phyloP scores from a whole-genome alignment of 805 yeast genomes.

The Saccharomycopsis capsularis region DNA sequence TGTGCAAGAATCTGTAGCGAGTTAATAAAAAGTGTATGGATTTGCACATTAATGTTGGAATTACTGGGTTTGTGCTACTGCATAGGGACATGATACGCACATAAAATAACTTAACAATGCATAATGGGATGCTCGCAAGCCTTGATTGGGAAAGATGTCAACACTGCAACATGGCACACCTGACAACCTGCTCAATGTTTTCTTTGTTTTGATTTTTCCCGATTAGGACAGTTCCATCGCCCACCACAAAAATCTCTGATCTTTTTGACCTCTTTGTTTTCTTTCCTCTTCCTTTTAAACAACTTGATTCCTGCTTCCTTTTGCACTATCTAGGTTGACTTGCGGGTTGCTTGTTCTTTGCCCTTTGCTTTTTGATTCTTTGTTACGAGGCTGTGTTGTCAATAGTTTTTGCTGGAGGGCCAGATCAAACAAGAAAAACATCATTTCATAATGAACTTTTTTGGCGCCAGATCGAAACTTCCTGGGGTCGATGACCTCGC shows the following conservation, averaged over 20 bases:
- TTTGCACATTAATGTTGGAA: no score
- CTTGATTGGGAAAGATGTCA: background rate
- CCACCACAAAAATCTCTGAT: no score
- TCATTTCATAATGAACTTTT: conserved; percentile 10
- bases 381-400: background rate
- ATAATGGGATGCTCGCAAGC: no score
- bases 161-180: background rate
- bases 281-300: background rate
- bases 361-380: background rate
- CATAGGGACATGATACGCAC: no score
- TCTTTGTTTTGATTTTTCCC: no score
- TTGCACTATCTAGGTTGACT: background rate
- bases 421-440: background rate
- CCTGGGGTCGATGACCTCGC: conserved; percentile 15
- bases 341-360: background rate
- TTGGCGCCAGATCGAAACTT: conserved; percentile 1
- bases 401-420: background rate
- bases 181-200: no score
- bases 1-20: no score
- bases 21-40: no score
- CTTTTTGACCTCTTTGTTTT: background rate
- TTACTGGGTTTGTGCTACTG: no score
- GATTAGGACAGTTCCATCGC: no score
- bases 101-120: no score
- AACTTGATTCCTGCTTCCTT: background rate